Percentiles rank a stretch among this genome's conserved stretches.
These are phyloP conservation scores for Umbelopsis ramanniana DNA, from an alignment of 192 early-diverging fungal genomes.

Conservation along the genomic window DNA sequence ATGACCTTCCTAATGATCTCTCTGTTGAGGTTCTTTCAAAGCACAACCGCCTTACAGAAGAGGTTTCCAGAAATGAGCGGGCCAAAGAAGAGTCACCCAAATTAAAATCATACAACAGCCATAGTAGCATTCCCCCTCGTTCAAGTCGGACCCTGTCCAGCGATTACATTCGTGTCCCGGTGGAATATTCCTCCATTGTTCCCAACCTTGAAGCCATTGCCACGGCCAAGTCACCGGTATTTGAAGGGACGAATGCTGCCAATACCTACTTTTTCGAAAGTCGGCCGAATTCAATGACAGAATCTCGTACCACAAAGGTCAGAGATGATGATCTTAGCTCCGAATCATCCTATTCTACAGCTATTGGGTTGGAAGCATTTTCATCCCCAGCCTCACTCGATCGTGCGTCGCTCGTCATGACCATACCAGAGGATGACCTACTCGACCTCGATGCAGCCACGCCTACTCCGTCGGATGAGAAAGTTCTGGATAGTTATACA, in stretches of 20 bases:
- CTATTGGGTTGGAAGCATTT: constrained; percentile 19
- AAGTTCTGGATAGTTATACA: not conserved
- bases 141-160: not conserved
- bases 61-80: no score
- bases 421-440: constrained; percentile 15
- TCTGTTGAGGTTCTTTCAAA: no score
- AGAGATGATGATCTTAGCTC: constrained; percentile 15
- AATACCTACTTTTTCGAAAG: not conserved
- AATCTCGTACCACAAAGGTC: not conserved
- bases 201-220: constrained; percentile 17
- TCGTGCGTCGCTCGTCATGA: constrained; percentile 3
- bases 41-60: no score
- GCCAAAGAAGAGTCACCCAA: no score
- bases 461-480: not conserved
- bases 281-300: not conserved
- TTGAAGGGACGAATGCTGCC: not conserved
- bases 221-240: constrained; percentile 5
- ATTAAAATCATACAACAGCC: no score
- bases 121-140: not conserved
- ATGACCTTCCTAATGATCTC: no score
- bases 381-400: constrained; percentile 10
- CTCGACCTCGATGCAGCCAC: constrained; percentile 7
- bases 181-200: constrained; percentile 9
- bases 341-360: constrained; percentile 18
- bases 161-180: constrained; percentile 5